Evolutionary conservation across 441 rosid genomes (phyloP).

Genomic region (Breynia disticha): DNA sequence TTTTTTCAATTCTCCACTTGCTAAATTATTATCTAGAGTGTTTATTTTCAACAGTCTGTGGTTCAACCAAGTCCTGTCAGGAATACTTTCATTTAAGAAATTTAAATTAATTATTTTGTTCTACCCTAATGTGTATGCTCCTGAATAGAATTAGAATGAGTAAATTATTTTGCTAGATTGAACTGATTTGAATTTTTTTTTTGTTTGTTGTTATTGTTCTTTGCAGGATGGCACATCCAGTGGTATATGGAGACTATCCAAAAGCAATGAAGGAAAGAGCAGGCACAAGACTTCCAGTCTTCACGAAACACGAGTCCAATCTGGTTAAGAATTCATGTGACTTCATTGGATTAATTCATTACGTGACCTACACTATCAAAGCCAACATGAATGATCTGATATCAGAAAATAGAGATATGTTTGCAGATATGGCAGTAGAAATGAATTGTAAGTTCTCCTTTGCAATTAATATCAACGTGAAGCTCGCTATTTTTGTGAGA

Average conservation of each 20-base stretch:
- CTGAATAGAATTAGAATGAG: too few relatives aligned
- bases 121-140: too few relatives aligned
- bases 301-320: conserved; percentile 37
- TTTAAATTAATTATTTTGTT: too few relatives aligned
- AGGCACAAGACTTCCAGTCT: conserved; percentile 52
- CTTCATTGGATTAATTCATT: conserved; percentile 50
- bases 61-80: too few relatives aligned
- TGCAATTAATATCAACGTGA: background rate
- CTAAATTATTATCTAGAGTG: too few relatives aligned
- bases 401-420: conserved; percentile 27
- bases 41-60: too few relatives aligned
- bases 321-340: conserved; percentile 52
- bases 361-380: conserved; percentile 16
- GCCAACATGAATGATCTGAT: conserved; percentile 22
- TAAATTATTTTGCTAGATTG: too few relatives aligned
- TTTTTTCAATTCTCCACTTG: too few relatives aligned
- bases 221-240: conserved; percentile 46
- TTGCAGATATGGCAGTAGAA: conserved; percentile 27
- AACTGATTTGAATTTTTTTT: too few relatives aligned
- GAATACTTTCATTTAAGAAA: too few relatives aligned
- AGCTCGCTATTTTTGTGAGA: too few relatives aligned
- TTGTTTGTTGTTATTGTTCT: background rate
- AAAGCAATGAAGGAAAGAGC: conserved; percentile 38
- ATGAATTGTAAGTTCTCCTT: conserved; percentile 21
- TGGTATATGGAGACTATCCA: conserved; percentile 71